Evolutionary conservation across 78 protist genomes (phyloP).

Genomic region (Dictyostelium discoideum): DNA sequence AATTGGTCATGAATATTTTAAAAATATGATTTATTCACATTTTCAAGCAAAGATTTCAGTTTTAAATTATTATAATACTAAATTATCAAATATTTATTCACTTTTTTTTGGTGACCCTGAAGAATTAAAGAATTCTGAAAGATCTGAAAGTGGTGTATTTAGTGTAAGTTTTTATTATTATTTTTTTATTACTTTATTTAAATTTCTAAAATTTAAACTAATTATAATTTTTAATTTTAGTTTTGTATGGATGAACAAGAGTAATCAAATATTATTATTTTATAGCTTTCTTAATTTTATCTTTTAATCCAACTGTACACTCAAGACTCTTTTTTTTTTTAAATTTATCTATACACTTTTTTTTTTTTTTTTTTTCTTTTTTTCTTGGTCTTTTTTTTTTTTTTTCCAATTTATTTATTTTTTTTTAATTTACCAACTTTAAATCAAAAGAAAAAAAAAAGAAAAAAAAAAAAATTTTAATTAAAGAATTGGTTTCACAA

Average conservation of each 20-base stretch:
- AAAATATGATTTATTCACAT: conserved; percentile 40
- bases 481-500: background rate
- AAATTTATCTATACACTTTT: background rate
- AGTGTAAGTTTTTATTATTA: background rate
- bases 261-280: background rate
- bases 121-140: conserved; percentile 19
- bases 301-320: background rate
- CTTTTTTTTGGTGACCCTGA: conserved; percentile 60
- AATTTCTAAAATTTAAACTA: background rate
- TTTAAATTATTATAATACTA: conserved; percentile 19
- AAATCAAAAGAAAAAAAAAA: background rate
- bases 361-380: background rate
- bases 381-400: background rate
- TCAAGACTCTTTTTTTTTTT: background rate
- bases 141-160: conserved; percentile 71
- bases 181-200: background rate
- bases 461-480: no score
- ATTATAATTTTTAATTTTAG: background rate
- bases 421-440: background rate
- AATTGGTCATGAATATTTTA: conserved; percentile 60
- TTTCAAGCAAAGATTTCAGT: conserved; percentile 35
- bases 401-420: background rate
- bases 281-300: background rate
- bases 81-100: conserved; percentile 39
- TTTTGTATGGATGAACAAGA: conserved; percentile 28